A percentile compares a stretch with the other conserved stretches of the same genome.
Evolutionary conservation across 1,284 basidiomycete genomes (phyloP).

Genomic region (Cryptococcus depauperatus): DNA sequence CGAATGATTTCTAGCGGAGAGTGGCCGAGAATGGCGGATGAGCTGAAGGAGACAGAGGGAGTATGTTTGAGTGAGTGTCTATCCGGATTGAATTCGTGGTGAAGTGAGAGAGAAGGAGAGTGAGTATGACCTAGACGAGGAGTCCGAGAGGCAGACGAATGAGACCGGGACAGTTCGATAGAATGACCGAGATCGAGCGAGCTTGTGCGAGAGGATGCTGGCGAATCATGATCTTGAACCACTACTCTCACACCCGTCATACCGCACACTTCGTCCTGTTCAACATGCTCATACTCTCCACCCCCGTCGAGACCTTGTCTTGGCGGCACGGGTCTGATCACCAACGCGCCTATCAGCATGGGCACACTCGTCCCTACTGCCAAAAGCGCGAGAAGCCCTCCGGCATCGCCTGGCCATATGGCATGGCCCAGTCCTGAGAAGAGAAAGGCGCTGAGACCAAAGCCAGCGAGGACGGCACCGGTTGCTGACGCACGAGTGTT

Average conservation of each 20-base stretch:
- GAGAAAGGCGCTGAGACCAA: constrained; percentile 71
- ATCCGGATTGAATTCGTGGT: neutral
- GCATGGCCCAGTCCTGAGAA: constrained; percentile 62
- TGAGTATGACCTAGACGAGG: constrained; percentile 14
- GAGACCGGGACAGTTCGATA: constrained; percentile 23
- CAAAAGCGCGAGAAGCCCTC: constrained; percentile 60
- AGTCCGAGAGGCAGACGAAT: constrained; percentile 17
- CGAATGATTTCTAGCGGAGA: constrained; percentile 22
- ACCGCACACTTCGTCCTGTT: constrained; percentile 12
- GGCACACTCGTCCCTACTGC: constrained; percentile 61
- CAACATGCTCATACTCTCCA: constrained; percentile 15
- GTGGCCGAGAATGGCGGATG: constrained; percentile 10
- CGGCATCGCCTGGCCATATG: constrained; percentile 62
- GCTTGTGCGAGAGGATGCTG: constrained; percentile 9
- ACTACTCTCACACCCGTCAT: neutral
- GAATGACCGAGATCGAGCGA: constrained; percentile 30
- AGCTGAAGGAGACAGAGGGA: constrained; percentile 5
- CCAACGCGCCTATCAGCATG: constrained; percentile 58
- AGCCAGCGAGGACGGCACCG: constrained; percentile 68
- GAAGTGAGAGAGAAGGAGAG: constrained; percentile 4
- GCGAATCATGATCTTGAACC: constrained; percentile 1
- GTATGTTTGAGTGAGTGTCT: constrained; percentile 1
- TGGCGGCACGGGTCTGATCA: constrained; percentile 55
- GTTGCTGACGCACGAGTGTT: constrained; percentile 57
- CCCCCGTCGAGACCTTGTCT: constrained; percentile 2